These are phyloP conservation scores for Globisporangium parvum DNA, from an alignment of 352 stramenopile species.

Conservation along the genomic window DNA sequence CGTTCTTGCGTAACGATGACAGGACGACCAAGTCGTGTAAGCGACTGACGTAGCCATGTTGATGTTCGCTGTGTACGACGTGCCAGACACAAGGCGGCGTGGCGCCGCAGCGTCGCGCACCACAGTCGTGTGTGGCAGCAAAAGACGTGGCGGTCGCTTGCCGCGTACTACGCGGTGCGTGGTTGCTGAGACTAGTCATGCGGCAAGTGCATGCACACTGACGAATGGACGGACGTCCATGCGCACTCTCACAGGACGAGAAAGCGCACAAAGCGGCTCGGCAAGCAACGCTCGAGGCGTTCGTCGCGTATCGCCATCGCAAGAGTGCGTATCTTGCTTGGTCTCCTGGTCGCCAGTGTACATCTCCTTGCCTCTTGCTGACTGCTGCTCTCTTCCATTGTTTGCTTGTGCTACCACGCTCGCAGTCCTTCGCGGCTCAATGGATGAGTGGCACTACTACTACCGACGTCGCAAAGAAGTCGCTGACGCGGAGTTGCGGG, in stretches of 20 bases:
- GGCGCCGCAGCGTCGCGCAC: conserved; percentile 24
- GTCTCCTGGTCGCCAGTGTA: neutral
- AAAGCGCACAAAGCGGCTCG: conserved; percentile 21
- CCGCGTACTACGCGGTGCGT: conserved; percentile 29
- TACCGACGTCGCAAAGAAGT: conserved; percentile 40
- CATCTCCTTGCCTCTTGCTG: neutral
- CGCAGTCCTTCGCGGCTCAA: conserved; percentile 18
- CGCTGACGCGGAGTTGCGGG: conserved; percentile 28
- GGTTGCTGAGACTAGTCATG: neutral
- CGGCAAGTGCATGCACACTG: neutral
- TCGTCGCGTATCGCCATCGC: conserved; percentile 25
- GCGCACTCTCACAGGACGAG: conserved; percentile 15
- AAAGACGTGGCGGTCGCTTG: conserved; percentile 5
- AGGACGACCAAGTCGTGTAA: neutral
- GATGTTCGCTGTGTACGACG: conserved; percentile 3
- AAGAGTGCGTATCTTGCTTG: conserved; percentile 28
- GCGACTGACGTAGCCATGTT: neutral
- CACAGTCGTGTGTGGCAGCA: conserved; percentile 6
- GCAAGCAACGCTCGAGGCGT: conserved; percentile 17
- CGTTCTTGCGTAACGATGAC: neutral
- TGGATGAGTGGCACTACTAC: conserved; percentile 33
- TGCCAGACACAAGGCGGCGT: conserved; percentile 27
- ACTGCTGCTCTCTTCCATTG: neutral
- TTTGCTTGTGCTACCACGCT: neutral
- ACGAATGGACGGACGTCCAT: neutral